Evolutionary conservation across 2,329 filamentous ascomycete genomes (phyloP).

Genomic region (Ophiosphaerella herpotricha): DNA sequence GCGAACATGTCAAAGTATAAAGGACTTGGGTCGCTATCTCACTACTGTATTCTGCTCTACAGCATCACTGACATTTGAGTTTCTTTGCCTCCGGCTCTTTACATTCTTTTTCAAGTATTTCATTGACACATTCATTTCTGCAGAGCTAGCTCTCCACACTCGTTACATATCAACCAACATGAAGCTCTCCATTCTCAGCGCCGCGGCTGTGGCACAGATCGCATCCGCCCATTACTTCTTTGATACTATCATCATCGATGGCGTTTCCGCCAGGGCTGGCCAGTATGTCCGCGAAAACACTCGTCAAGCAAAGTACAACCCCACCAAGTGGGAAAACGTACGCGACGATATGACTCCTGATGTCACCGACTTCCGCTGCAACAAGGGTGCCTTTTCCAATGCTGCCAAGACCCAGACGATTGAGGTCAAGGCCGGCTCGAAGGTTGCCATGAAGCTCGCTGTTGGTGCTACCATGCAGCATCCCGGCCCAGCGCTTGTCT

Average conservation of each 20-base stretch:
- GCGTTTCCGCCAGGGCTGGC: constrained; percentile 17
- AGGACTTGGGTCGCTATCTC: too few relatives aligned
- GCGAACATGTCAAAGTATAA: too few relatives aligned
- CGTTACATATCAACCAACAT: constrained; percentile 13
- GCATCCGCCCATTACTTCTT: constrained; percentile 34
- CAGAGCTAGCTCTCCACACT: constrained; percentile 3
- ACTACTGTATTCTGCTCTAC: too few relatives aligned
- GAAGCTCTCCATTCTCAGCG: constrained; percentile 26
- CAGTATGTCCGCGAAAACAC: constrained; percentile 34
- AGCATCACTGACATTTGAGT: too few relatives aligned
- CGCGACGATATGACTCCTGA: constrained; percentile 24
- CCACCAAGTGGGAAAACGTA: constrained; percentile 29
- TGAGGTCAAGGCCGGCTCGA: constrained; percentile 21
- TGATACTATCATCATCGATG: constrained; percentile 22
- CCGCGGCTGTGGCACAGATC: constrained; percentile 15
- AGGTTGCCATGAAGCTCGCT: constrained; percentile 22
- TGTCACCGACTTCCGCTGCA: constrained; percentile 33
- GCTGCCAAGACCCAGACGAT: constrained; percentile 12
- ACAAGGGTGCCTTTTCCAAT: constrained; percentile 23
- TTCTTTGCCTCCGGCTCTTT: too few relatives aligned
- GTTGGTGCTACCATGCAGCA: constrained; percentile 24
- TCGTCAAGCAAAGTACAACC: constrained; percentile 26
- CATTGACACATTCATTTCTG: neutral
- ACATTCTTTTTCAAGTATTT: too few relatives aligned
- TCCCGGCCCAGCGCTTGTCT: constrained; percentile 22